Evolutionary conservation across 139 green algal genomes (phyloP), one percentile per base, ranked within the genome.

Genomic region (Asterochloris erici): DNA sequence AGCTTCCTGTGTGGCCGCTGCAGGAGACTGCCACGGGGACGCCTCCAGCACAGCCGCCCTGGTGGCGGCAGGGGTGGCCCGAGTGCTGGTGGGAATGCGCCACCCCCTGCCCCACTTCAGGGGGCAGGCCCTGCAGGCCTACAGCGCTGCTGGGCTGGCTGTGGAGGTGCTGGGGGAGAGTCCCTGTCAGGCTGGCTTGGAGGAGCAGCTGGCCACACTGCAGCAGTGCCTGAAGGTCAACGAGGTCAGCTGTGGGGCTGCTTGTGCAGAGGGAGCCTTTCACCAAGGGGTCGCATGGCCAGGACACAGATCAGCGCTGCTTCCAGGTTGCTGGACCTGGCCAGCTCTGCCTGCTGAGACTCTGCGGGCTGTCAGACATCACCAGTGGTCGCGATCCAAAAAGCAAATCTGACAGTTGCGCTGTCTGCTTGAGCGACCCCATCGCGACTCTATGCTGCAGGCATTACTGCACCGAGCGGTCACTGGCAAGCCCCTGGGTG

Each of bases 11-110:
- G 66, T 26, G 66, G 2, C 9, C 2, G 6, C 38, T 73, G 66
- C 19, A 24, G 66, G 92, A 4, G 92, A 98, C 82, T 97, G 94
- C 90, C 91, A 98, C 78, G 96, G 96, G 19, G 95, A 98, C 60
- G 74, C 83, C 12, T 84, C 88, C 17, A 90, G 87, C 14, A 84
- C 98, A 29, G 64, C 88, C 0, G 90, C 91, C 26, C 89, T 99
- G 26, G 23, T 98, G 0, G n/a, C 82, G 4, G 89, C 85, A 14
- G 93, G 94, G 21, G 91, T 99, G 16, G 68, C 29, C 0, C 91
- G 96, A 0, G 95, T 98, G 26, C 96, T 99, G 60, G 79, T 99
- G 16, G 97, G 97, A n/a, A 83, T 99, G 69, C 82, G 88, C 12
- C 93, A 99, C 85, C 97, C 97, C 21, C 82, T 99, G 73, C 69